Evolutionary conservation across 106 monocot species (phyloP), one percentile per base, ranked within the genome.

Genomic region (Allium sativum): DNA sequence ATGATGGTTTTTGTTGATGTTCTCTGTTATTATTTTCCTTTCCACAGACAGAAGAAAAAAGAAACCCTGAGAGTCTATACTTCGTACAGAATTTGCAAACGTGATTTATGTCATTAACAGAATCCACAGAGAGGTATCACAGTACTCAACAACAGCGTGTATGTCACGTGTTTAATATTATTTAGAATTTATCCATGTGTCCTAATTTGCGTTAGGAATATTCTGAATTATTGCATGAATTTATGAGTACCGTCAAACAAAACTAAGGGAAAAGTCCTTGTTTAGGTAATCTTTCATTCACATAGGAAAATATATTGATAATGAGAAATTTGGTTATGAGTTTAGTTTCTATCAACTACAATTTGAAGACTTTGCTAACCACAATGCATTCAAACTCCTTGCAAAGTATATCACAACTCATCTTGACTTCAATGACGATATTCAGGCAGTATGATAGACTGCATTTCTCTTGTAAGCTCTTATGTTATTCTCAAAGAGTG

Each of bases 331-430:
- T 57, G 8, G 31, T 31, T 57, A 31, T 15, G 22, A 52, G 58
- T 12, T 52, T 20, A 43, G 48, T 18, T 56, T 40, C 18, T 74
- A 21, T 48, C 3, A 4, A 18, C 31, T 51, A 45, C 76, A 89
- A 89, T 93, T 93, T 77, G 93, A 93, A 71, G 93, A 93, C 57
- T 93, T 93, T 54, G 93, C 93, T 6, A 93, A 93, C 73, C 89
- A 89, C 58, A 83, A 93, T 77, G 93, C 93, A 55, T 88, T 88
- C 60, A 72, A 77, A 56, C 69, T 89, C 72, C 83, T 88, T 67
- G 73, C 76, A 42, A 88, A 75, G 64, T 88, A 88, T 60, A 54
- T 77, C 18, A 55, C 64, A n/a, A 77, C 64, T 54, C 80, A 88
- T 72, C 83, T 88, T 44, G 88, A 83, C 19, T 88, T 88, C 48